Conservation (phyloP, 148 eudicot genomes). For the Arbutus unedo region DNA sequence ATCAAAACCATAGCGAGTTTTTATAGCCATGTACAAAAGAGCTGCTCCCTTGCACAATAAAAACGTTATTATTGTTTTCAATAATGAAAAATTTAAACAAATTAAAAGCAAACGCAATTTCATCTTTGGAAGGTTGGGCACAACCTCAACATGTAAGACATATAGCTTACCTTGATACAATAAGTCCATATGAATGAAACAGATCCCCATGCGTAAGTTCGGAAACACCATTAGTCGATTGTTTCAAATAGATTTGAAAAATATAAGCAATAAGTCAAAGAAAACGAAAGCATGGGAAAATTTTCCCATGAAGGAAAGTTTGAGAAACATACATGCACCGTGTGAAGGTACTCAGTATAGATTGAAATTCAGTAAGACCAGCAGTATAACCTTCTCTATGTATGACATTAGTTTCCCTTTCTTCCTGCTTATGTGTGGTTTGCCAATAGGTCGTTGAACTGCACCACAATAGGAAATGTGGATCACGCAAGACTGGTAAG, state of each 20-base stretch:
- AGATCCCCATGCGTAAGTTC: conserved; percentile 62
- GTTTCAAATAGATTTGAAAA: conserved; percentile 22
- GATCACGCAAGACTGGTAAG: conserved; percentile 4
- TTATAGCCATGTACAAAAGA: not conserved
- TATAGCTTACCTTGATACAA: conserved; percentile 49
- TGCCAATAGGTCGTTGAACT: conserved; percentile 48
- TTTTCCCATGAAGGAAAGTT: not conserved
- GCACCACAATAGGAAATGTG: conserved; percentile 18
- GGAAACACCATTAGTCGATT: conserved; percentile 62
- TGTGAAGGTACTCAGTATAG: conserved; percentile 55
- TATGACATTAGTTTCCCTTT: conserved; percentile 34
- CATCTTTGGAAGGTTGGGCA: not conserved
- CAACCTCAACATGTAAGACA: conserved; percentile 2
- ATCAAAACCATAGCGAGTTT: not conserved
- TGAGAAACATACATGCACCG: conserved; percentile 42
- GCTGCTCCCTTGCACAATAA: not conserved
- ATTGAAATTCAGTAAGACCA: conserved; percentile 60
- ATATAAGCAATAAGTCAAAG: conserved; percentile 4
- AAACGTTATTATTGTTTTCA: not conserved
- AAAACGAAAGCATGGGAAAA: not conserved
- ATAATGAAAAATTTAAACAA: not conserved
- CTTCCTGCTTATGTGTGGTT: conserved; percentile 38
- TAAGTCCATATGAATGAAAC: conserved; percentile 50
- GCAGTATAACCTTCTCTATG: conserved; percentile 50
- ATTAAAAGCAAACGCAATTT: not conserved